Evolutionary conservation across 2,329 filamentous ascomycete species (phyloP), one percentile per base, ranked within the genome.

Genomic region (Nemania sp.): DNA sequence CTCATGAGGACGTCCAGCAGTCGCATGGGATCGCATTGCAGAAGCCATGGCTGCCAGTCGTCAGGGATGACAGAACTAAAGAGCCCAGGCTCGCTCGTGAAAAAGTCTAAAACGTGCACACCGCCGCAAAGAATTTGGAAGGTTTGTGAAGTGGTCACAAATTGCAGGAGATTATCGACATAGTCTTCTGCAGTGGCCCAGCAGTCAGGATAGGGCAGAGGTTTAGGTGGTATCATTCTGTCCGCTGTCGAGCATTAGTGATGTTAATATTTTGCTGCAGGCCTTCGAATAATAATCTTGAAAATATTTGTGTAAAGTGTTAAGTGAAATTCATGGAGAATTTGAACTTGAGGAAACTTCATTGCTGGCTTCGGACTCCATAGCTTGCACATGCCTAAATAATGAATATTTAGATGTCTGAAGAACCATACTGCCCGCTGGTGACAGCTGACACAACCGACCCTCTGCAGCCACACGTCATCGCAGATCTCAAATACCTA

Each of bases 91-190:
- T 93, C 88, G 49, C 89, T 88, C 1, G 94, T 98, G 82, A 98
- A 93, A 81, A 99, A 98, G 79, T 99, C 96, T 64, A 98, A 86
- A 70, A 99, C 94, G 77, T 99, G 96, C 0, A 98, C 93, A n/a
- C 95, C 94, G 62, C 96, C 96, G 77, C 94, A 97, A n/a, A 99
- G 86, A 27, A 93, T 93, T 72, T 93, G 92, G 73, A 98, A 94
- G 1, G 93, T 84, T 62, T 90, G 87, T 53, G 92, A 92, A 1
- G 89, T 89, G 5, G 89, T 89, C 1, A 90, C 88, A 75, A 98
- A 97, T 22, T 88, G 78, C 27, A 98, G 85, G 13, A 98, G 87
- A 20, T 89, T 90, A 27, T 92, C 85, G 56, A 97, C 87, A 79
- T 97, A 99, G 61, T 89, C 87, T 55, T 97, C 92, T 5, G 89